Base-by-base conservation (phyloP, 176 grass and related monocot species). In the Musa acuminata region DNA sequence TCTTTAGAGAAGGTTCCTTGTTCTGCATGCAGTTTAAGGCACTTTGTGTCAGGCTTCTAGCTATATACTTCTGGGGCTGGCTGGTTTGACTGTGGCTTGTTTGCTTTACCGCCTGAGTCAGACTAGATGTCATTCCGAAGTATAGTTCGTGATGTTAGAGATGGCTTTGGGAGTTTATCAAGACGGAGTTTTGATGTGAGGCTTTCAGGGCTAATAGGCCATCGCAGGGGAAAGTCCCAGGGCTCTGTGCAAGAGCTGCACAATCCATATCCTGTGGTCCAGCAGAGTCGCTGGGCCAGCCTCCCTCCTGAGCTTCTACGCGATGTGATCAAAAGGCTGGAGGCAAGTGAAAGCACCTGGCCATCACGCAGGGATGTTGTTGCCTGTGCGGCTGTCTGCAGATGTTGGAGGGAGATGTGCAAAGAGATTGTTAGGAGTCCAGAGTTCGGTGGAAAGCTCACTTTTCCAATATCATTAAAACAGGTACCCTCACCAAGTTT, bases 351-450 rank as follows among this genome's bases (percentile, higher is more conserved):
- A 74, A 83, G 80, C 57, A 82, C 83, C 25, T 99, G 96, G 96
- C 96, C 96, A 70, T 68, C 91, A 72, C 82, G 96, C 76, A 89
- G 87, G 74, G 51, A 95, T 72, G 96, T 99, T 6, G 76, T 99
- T 62, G 84, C 80, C 64, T 91, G 90, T 79, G 96, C 96, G 50
- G 96, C 91, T 75, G 96, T 99, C 65, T 99, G 96, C 69, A 81
- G 85, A 80, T 89, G 91, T 74, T 99, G 96, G 96, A 94, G 96
- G 77, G 91, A 89, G 65, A 99, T 99, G 90, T 99, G 96, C 80
- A 90, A 84, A 84, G 96, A 99, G 67, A 92, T 95, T 52, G 91
- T 99, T 78, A 82, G 88, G 79, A 95, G 80, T 81, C 96, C 96
- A 5, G 96, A 99, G 62, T 91, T 95, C 75, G 80, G 78, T 81